Evolutionary conservation across 306 rosid genomes (phyloP).

Genomic region (Argentina anserina): DNA sequence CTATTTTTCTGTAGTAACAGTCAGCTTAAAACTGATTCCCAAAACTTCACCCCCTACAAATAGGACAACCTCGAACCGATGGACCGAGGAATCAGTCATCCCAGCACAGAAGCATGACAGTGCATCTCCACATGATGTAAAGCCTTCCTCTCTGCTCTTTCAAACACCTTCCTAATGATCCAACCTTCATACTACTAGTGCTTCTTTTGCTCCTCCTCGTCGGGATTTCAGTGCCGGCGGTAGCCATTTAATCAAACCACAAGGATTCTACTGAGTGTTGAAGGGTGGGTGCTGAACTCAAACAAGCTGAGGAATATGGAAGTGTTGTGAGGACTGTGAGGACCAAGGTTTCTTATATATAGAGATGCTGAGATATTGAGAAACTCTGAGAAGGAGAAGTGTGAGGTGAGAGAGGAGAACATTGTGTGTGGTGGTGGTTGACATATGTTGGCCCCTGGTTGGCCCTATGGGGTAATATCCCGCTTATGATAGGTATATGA

Average conservation of each 20-base stretch:
- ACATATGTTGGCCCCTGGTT: constrained; percentile 41
- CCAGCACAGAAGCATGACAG: constrained; percentile 79
- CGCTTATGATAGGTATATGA: constrained; percentile 37
- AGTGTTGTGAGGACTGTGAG: background rate
- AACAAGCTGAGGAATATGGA: background rate
- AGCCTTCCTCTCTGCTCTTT: constrained; percentile 78
- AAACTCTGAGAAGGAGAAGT: constrained; percentile 21
- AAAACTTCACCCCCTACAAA: background rate
- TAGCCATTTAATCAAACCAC: constrained; percentile 18
- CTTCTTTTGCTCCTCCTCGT: constrained; percentile 27
- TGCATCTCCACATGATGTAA: constrained; percentile 94
- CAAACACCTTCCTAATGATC: constrained; percentile 56
- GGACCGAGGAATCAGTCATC: constrained; percentile 37
- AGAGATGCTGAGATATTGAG: constrained; percentile 12
- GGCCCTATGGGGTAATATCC: constrained; percentile 24
- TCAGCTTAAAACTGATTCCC: background rate
- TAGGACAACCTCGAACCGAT: background rate
- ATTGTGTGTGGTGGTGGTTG: constrained; percentile 60
- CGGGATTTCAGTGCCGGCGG: constrained; percentile 38
- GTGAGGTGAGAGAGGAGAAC: constrained; percentile 17
- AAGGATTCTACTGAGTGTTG: background rate
- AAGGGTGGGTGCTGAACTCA: background rate
- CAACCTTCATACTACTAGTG: constrained; percentile 37
- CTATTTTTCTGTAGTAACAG: background rate
- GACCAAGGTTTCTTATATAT: constrained; percentile 20